Evolutionary conservation across 1,284 basidiomycete species (phyloP).

Genomic region (Moesziomyces antarcticus): DNA sequence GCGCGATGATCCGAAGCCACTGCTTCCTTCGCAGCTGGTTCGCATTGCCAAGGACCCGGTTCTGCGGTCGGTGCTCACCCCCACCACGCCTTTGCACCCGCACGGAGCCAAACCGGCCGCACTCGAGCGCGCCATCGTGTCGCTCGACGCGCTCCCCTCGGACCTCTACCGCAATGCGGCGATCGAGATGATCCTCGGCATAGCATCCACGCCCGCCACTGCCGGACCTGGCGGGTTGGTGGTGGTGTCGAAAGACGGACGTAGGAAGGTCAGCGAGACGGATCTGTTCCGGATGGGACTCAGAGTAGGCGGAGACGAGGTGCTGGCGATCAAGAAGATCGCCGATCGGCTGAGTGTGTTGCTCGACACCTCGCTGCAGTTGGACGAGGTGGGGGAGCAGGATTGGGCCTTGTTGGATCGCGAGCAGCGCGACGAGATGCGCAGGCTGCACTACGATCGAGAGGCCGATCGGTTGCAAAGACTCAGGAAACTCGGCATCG

Average conservation of each 20-base stretch:
- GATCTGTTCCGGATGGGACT: slow-evolving; percentile 65
- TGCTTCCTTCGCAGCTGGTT: slow-evolving; percentile 53
- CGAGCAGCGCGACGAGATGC: slow-evolving; percentile 41
- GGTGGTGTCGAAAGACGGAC: slow-evolving; percentile 22
- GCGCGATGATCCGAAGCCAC: slow-evolving; percentile 62
- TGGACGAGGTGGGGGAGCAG: slow-evolving; percentile 44
- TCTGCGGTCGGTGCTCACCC: slow-evolving; percentile 55
- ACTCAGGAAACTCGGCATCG: slow-evolving; percentile 52
- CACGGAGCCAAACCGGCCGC: slow-evolving; percentile 41
- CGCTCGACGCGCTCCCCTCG: slow-evolving; percentile 60
- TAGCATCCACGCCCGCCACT: slow-evolving; percentile 39
- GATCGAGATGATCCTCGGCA: slow-evolving; percentile 65
- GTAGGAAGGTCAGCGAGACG: slow-evolving; percentile 57
- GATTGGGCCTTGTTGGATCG: slow-evolving; percentile 26
- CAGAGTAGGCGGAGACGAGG: slow-evolving; percentile 59
- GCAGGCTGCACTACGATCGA: slow-evolving; percentile 33
- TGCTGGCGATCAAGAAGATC: slow-evolving; percentile 54
- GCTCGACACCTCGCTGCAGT: slow-evolving; percentile 35
- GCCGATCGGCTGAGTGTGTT: slow-evolving; percentile 57
- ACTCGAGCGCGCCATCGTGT: slow-evolving; percentile 56
- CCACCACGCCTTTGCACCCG: slow-evolving; percentile 36
- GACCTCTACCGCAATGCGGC: slow-evolving; percentile 60
- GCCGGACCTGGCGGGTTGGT: slow-evolving; percentile 20
- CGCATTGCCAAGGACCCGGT: slow-evolving; percentile 55
- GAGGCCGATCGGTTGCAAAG: slow-evolving; percentile 49